These are phyloP conservation scores for Alternaria viburni DNA, from an alignment of 2,329 filamentous ascomycete species.

Conservation along the genomic window DNA sequence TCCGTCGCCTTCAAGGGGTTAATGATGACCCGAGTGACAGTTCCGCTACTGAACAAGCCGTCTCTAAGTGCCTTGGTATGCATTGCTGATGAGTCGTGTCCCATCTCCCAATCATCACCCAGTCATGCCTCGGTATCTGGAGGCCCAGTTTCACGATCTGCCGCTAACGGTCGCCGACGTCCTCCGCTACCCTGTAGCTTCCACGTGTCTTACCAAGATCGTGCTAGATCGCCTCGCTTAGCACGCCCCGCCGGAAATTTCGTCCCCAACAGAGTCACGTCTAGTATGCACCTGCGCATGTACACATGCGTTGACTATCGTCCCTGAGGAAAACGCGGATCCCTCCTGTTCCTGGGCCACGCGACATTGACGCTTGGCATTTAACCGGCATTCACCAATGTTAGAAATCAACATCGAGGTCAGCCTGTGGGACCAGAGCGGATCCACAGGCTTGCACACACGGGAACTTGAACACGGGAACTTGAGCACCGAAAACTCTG, in stretches of 20 bases:
- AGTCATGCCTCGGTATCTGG: constrained; percentile 10
- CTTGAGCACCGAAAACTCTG: constrained; percentile 1
- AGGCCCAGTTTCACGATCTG: constrained; percentile 12
- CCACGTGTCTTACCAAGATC: constrained; percentile 10
- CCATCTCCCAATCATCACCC: neutral
- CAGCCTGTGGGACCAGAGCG: neutral
- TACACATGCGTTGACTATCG: neutral
- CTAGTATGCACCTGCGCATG: neutral
- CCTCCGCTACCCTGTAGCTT: constrained; percentile 7
- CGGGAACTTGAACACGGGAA: neutral
- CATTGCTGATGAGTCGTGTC: constrained; percentile 1
- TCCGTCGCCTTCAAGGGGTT: neutral
- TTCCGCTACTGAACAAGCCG: neutral
- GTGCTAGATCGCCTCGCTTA: constrained; percentile 10
- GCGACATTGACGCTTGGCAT: constrained; percentile 4
- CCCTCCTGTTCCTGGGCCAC: constrained; percentile 15
- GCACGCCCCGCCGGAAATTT: neutral
- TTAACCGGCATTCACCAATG: neutral
- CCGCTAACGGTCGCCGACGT: constrained; percentile 13
- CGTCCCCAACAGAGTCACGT: constrained; percentile 11
- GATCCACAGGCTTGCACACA: neutral
- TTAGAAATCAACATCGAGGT: neutral
- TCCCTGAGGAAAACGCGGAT: constrained; percentile 8
- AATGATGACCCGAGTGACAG: neutral
- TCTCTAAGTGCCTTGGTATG: neutral